Conservation (phyloP, 352 stramenopile species). For the Pythium phragmitis region DNA sequence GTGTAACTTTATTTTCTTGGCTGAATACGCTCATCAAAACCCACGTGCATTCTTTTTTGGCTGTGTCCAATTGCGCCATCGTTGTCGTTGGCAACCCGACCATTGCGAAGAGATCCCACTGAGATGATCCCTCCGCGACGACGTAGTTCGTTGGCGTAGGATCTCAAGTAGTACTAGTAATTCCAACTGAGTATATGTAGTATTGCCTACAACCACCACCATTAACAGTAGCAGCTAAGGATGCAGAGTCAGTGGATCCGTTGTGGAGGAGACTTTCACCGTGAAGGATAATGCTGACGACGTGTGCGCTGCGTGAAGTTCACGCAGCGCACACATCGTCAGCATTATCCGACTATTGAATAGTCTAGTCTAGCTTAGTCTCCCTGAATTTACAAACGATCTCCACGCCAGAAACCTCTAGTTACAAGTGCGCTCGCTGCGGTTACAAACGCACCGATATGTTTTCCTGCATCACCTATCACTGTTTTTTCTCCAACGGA, state of each 20-base stretch:
- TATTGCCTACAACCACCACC: neutral
- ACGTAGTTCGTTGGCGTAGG: too few relatives aligned
- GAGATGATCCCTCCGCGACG: too few relatives aligned
- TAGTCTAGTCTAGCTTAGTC: neutral
- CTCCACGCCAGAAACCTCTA: neutral
- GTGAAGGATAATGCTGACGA: too few relatives aligned
- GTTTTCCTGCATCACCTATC: neutral
- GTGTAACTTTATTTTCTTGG: slow-evolving; percentile 83
- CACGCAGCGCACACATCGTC: neutral
- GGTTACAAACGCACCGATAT: neutral
- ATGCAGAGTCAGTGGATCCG: too few relatives aligned
- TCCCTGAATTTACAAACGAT: neutral
- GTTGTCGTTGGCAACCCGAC: too few relatives aligned
- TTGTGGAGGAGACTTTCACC: too few relatives aligned
- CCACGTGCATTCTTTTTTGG: neutral
- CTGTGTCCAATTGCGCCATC: neutral
- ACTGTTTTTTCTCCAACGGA: too few relatives aligned
- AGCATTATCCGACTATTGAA: neutral
- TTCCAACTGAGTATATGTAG: neutral
- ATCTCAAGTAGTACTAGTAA: too few relatives aligned
- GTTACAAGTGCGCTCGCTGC: neutral
- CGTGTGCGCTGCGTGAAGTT: too few relatives aligned
- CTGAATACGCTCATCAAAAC: slow-evolving; percentile 61
- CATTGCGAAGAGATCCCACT: too few relatives aligned
- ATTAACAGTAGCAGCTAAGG: neutral